Percentiles rank a stretch among this genome's conserved stretches.
Evolutionary conservation across 1,284 basidiomycete species (phyloP).

Genomic region (Bjerkandera adusta): DNA sequence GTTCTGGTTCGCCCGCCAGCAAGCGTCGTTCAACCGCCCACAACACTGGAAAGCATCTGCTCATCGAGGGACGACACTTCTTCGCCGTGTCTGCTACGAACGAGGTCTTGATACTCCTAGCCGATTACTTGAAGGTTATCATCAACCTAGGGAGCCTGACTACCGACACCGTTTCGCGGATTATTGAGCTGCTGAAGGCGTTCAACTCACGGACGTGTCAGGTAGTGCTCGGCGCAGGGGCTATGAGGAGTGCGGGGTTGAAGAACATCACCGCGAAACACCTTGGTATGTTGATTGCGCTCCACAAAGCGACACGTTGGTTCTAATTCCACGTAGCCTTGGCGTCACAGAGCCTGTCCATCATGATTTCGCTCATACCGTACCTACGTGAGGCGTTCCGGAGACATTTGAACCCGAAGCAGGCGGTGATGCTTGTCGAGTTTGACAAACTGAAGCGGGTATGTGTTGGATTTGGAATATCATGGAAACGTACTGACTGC

Average conservation of each 20-base stretch:
- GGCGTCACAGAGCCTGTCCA: constrained; percentile 92
- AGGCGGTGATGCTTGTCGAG: constrained; percentile 95
- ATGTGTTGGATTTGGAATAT: constrained; percentile 27
- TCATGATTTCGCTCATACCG: constrained; percentile 94
- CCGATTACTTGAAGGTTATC: constrained; percentile 88
- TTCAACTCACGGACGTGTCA: constrained; percentile 99
- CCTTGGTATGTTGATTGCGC: constrained; percentile 79
- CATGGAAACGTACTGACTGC: neutral
- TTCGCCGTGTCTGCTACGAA: constrained; percentile 87
- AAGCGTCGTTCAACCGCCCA: constrained; percentile 29
- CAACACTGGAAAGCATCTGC: constrained; percentile 65
- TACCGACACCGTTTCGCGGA: constrained; percentile 90
- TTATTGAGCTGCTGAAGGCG: constrained; percentile 95
- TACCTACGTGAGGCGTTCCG: constrained; percentile 95
- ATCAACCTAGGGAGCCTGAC: constrained; percentile 88
- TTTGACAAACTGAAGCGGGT: constrained; percentile 98
- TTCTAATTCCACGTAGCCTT: constrained; percentile 60
- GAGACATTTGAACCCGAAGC: constrained; percentile 88
- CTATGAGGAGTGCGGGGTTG: constrained; percentile 95
- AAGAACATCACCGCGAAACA: constrained; percentile 99
- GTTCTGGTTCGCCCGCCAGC: neutral
- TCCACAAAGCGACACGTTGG: constrained; percentile 1
- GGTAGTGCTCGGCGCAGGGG: constrained; percentile 95
- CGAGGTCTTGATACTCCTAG: constrained; percentile 71
- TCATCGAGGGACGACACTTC: constrained; percentile 82